Percentiles rank a stretch among this genome's conserved stretches.
These are phyloP conservation scores for Epichloe hybrida DNA, from an alignment of 2,329 filamentous ascomycete species.

Conservation along the genomic window DNA sequence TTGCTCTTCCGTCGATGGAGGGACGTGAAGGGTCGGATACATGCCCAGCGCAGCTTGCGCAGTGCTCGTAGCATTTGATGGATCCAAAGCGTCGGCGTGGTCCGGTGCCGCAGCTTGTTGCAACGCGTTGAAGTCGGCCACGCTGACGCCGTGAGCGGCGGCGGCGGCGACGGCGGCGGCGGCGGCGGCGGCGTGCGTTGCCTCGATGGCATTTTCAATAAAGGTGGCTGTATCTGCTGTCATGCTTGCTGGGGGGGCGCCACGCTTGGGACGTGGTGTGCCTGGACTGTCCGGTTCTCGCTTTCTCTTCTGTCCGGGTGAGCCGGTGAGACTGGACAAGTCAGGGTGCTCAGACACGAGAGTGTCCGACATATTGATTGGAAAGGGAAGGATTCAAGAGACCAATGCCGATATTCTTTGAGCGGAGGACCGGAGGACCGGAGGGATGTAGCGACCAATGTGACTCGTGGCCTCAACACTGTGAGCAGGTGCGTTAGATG, in stretches of 20 bases:
- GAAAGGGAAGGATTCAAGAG: not conserved
- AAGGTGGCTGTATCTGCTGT: constrained; percentile 35
- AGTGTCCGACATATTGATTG: constrained; percentile 31
- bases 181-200: constrained; percentile 22
- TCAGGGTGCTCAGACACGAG: constrained; percentile 34
- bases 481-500: not conserved
- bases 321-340: constrained; percentile 26
- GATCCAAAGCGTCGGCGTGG: constrained; percentile 34
- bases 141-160: constrained; percentile 28
- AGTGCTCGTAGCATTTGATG: constrained; percentile 42
- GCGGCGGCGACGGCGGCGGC: constrained; percentile 18
- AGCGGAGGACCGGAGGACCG: not conserved
- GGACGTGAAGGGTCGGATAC: constrained; percentile 46
- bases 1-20: constrained; percentile 43
- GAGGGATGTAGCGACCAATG: not conserved
- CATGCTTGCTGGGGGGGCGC: constrained; percentile 31
- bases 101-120: constrained; percentile 37
- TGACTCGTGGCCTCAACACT: not conserved
- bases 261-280: constrained; percentile 36
- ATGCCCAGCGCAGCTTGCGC: constrained; percentile 46
- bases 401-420: not conserved
- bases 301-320: constrained; percentile 42
- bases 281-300: constrained; percentile 37
- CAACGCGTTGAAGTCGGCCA: constrained; percentile 42
- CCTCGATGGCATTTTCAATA: constrained; percentile 40